Base-by-base conservation (phyloP, 805 yeast species). In the Saturnispora diversa region DNA sequence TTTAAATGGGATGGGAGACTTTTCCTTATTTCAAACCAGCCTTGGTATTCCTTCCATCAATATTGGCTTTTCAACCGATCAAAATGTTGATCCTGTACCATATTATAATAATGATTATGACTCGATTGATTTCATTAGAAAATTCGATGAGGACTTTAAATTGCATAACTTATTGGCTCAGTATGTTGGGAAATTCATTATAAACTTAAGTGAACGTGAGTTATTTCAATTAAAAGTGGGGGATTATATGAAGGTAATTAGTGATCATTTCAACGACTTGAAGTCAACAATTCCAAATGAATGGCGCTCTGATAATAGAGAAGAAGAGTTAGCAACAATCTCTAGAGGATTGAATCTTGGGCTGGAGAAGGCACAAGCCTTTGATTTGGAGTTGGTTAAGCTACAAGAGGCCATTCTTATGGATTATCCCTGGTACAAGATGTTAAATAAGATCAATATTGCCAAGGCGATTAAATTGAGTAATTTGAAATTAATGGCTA, bases 341-440 rank as follows among this genome's bases (percentile, higher is more conserved):
- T n/a, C n/a, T n/a, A n/a, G n/a, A n/a, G n/a, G 27, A 60, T 80
- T 22, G 72, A 72, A 81, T 49, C 27, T 30, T 17, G 6, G 11
- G 7, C 22, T 19, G 10, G 23, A 23, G 10, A 19, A 30, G 19
- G 23, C 9, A 2, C 21, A 30, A 20, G 1, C 37, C 37, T 56
- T 57, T 39, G 63, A 58, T 31, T 28, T 24, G 1, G 42, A 37
- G 3, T 27, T 55, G 42, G 45, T 42, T n/a, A 15, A 15, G 2
- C 64, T 84, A 21, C 77, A 75, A 46, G 59, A 62, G 2, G 66
- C 70, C 25, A 72, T 78, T 40, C 59, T 68, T 1, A 62, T 69
- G 31, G 97, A 85, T 50, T 81, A 73, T 50, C 87, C 96, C 1
- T 82, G 95, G 87, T 85, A 80, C 63, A 66, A 70, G 46, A 62